Evolutionary conservation across 176 grass and related monocot genomes (phyloP).

Genomic region (Bothriochloa decipiens): DNA sequence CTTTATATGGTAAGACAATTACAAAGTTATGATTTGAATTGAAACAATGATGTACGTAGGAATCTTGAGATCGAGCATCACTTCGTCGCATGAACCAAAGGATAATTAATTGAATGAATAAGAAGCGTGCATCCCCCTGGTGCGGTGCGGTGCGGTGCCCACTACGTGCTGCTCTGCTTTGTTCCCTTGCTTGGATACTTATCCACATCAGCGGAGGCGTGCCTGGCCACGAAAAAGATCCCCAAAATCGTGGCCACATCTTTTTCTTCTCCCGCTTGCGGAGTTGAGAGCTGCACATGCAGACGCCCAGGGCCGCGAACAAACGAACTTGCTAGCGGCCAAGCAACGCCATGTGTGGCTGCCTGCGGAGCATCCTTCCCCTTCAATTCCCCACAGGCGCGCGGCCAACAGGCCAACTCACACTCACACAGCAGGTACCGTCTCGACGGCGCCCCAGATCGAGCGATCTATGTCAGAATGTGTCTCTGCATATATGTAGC

Average conservation of each 20-base stretch:
- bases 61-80: no score
- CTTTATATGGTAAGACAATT: no score
- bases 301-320: no score
- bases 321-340: no score
- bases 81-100: no score
- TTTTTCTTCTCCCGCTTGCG: neutral
- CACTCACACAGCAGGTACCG: neutral
- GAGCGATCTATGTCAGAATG: no score
- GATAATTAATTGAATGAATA: no score
- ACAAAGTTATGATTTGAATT: no score
- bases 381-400: neutral
- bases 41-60: no score
- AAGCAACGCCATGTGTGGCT: slow-evolving; percentile 10
- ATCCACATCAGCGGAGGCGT: no score
- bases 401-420: no score
- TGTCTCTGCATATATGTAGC: no score
- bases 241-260: slow-evolving; percentile 34
- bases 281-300: neutral
- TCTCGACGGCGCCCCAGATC: neutral
- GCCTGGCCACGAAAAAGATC: slow-evolving; percentile 39
- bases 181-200: neutral
- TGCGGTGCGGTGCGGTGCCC: neutral
- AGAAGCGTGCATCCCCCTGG: neutral
- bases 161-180: neutral
- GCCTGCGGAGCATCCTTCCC: neutral